A percentile compares a stretch with the other conserved stretches of the same genome.
These are phyloP conservation scores for Solanum gracilifrons DNA, from an alignment of 257 asterid species.

Conservation along the genomic window DNA sequence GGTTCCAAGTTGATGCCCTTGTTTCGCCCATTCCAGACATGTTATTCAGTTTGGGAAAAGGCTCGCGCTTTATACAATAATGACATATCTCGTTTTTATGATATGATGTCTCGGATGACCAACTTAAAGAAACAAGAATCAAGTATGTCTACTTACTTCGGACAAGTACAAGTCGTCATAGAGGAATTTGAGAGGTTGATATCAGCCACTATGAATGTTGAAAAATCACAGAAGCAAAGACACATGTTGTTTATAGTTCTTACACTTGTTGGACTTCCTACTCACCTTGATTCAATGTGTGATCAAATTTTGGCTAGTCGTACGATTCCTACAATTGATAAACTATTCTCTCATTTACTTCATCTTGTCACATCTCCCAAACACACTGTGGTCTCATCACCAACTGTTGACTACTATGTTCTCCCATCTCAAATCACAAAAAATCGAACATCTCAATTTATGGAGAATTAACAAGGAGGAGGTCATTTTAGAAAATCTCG, in stretches of 20 bases:
- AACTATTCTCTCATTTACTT: not conserved
- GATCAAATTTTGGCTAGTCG: not conserved
- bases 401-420: not conserved
- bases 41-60: not conserved
- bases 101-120: not conserved
- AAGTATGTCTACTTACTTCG: not conserved
- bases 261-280: too few species aligned
- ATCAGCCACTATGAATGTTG: not conserved
- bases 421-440: not conserved
- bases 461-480: not conserved
- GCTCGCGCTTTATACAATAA: not conserved
- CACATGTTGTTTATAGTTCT: not conserved
- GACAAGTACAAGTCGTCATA: not conserved
- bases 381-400: not conserved
- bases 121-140: not conserved
- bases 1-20: not conserved
- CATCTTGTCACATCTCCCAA: not conserved
- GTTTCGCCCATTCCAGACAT: not conserved
- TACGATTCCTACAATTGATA: not conserved
- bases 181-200: not conserved
- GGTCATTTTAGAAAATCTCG: not conserved
- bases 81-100: not conserved
- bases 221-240: not conserved
- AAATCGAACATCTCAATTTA: too few species aligned
- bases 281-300: too few species aligned